A percentile compares a stretch with the other conserved stretches of the same genome.
These are phyloP conservation scores for Lepidopterella palustris DNA, from an alignment of 495 filamentous ascomycete species.

Conservation along the genomic window DNA sequence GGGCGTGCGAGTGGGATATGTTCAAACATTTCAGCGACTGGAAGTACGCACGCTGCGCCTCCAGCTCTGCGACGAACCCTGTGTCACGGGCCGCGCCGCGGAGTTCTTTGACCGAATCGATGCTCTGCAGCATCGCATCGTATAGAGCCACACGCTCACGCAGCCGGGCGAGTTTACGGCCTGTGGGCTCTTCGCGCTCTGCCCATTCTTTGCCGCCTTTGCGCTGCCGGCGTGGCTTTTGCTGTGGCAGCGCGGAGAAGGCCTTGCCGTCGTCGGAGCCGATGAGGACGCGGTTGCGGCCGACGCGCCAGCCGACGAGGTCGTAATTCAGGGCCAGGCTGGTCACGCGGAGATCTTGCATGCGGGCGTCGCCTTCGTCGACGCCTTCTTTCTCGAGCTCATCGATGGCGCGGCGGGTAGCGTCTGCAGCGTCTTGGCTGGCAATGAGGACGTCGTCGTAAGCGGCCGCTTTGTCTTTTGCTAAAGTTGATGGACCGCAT, in stretches of 20 bases:
- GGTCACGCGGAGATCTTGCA: slow-evolving; percentile 91
- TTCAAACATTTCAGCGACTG: slow-evolving; percentile 81
- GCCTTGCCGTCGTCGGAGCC: slow-evolving; percentile 68
- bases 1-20: slow-evolving; percentile 74
- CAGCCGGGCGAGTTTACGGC: slow-evolving; percentile 66
- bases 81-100: slow-evolving; percentile 87
- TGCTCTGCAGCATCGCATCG: slow-evolving; percentile 80
- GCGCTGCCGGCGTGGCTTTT: slow-evolving; percentile 41
- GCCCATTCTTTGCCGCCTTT: slow-evolving; percentile 53
- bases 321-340: slow-evolving; percentile 88
- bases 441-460: slow-evolving; percentile 88
- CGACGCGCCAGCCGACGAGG: slow-evolving; percentile 89
- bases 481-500: slow-evolving; percentile 41
- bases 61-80: slow-evolving; percentile 64
- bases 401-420: slow-evolving; percentile 86
- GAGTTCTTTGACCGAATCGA: slow-evolving; percentile 84
- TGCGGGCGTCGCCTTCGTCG: slow-evolving; percentile 72
- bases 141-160: slow-evolving; percentile 90
- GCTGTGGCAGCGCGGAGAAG: slow-evolving; percentile 43
- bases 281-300: slow-evolving; percentile 81
- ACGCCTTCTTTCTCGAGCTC: slow-evolving; percentile 78
- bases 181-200: slow-evolving; percentile 46
- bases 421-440: slow-evolving; percentile 91
- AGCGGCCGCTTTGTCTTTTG: slow-evolving; percentile 61
- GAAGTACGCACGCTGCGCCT: slow-evolving; percentile 77